Conservation (phyloP, 306 rosid species). For the Pterocarpus macrocarpus region DNA sequence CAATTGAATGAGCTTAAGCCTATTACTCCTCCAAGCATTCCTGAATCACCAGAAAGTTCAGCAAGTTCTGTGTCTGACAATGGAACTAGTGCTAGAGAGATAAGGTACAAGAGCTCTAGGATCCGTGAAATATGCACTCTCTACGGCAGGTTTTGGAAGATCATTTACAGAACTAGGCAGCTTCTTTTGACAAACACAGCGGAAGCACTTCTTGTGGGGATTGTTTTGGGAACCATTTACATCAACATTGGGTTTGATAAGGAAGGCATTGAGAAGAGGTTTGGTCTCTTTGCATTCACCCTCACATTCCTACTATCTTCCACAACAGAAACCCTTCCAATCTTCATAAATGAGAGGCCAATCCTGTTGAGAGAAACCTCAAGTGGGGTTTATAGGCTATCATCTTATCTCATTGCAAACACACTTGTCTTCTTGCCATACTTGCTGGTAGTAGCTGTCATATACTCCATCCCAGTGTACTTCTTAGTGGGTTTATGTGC, state of each 20-base stretch:
- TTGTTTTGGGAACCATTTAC: slow-evolving; percentile 91
- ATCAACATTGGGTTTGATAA: slow-evolving; percentile 79
- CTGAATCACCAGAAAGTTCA: slow-evolving; percentile 47
- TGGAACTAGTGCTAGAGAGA: slow-evolving; percentile 1
- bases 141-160: slow-evolving; percentile 78
- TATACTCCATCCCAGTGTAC: slow-evolving; percentile 81
- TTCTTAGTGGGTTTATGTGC: slow-evolving; percentile 89
- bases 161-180: slow-evolving; percentile 82
- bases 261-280: slow-evolving; percentile 82
- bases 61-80: background rate
- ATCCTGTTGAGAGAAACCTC: slow-evolving; percentile 87
- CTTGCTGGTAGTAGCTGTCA: slow-evolving; percentile 69
- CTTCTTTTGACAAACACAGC: slow-evolving; percentile 77
- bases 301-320: slow-evolving; percentile 90
- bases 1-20: slow-evolving; percentile 56
- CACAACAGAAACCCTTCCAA: slow-evolving; percentile 89
- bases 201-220: slow-evolving; percentile 87
- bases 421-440: slow-evolving; percentile 95
- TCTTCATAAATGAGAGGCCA: slow-evolving; percentile 89
- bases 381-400: slow-evolving; percentile 83
- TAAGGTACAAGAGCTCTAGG: slow-evolving; percentile 76
- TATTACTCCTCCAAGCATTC: slow-evolving; percentile 38
- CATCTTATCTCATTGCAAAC: slow-evolving; percentile 89
- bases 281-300: slow-evolving; percentile 89
- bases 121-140: slow-evolving; percentile 70